Conservation (phyloP, 2,329 filamentous ascomycete species). For the Herpotrichia juniperi region DNA sequence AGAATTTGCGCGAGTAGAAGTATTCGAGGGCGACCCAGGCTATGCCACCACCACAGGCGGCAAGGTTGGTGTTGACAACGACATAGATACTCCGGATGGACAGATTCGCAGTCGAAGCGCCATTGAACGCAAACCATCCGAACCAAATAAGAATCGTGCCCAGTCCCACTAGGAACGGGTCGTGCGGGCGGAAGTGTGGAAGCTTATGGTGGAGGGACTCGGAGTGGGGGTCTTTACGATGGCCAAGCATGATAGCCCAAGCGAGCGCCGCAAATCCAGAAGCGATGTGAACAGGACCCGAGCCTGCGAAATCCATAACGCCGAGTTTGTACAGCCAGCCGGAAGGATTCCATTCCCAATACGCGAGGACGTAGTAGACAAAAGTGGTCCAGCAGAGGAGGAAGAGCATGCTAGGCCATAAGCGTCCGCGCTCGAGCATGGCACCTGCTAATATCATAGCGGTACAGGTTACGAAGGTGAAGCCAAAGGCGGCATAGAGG, state of each 20-base stretch:
- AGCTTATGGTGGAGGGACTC: conserved; percentile 51
- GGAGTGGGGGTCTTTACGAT: conserved; percentile 66
- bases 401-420: conserved; percentile 40
- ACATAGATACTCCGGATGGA: conserved; percentile 61
- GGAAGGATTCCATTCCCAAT: conserved; percentile 78
- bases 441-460: conserved; percentile 42
- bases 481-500: conserved; percentile 41
- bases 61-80: conserved; percentile 65
- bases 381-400: conserved; percentile 44
- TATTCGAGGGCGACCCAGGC: conserved; percentile 63
- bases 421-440: conserved; percentile 39
- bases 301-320: conserved; percentile 76
- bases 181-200: conserved; percentile 73
- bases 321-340: conserved; percentile 74
- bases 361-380: conserved; percentile 61
- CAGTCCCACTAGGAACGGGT: conserved; percentile 74
- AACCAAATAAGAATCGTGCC: conserved; percentile 66
- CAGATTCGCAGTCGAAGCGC: conserved; percentile 56
- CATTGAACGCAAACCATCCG: conserved; percentile 44
- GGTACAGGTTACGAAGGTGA: conserved; percentile 40
- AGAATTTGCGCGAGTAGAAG: conserved; percentile 55
- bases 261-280: conserved; percentile 74
- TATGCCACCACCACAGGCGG: conserved; percentile 60
- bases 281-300: conserved; percentile 76
- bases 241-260: conserved; percentile 75